Conservation (phyloP, 257 asterid species). For the Forsythia viridissima region DNA sequence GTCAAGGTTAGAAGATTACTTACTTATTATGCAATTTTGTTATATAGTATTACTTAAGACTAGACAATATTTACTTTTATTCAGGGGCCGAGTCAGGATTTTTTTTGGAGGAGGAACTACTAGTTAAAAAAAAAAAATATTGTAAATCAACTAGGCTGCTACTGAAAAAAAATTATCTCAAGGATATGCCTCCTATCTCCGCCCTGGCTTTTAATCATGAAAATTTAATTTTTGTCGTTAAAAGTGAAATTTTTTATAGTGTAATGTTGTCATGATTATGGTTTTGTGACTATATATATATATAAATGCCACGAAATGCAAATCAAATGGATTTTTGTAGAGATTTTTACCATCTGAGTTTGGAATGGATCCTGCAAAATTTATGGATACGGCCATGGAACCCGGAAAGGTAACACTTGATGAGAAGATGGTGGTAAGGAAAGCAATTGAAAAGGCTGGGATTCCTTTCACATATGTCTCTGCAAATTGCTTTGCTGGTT, state of each 20-base stretch:
- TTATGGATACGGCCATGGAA: neutral
- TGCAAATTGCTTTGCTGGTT: neutral
- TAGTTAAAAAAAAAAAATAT: too few species aligned
- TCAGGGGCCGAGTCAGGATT: too few species aligned
- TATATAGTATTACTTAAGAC: too few species aligned
- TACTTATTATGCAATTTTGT: too few species aligned
- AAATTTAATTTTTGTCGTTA: too few species aligned
- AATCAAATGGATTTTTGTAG: neutral
- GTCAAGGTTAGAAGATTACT: slow-evolving; percentile 23
- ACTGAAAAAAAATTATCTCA: too few species aligned
- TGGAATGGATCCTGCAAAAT: neutral
- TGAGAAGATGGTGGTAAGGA: neutral
- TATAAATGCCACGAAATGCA: neutral
- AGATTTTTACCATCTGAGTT: neutral
- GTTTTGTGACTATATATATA: too few species aligned
- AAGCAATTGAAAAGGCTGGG: neutral
- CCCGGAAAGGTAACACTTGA: neutral
- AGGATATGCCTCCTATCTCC: too few species aligned
- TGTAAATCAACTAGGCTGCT: too few species aligned
- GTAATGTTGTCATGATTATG: neutral
- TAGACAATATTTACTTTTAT: too few species aligned
- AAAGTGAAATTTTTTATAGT: neutral
- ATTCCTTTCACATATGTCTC: neutral
- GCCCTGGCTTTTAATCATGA: too few species aligned
- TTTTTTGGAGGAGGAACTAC: too few species aligned